A percentile compares a stretch with the other conserved stretches of the same genome.
phyloP scores from a whole-genome alignment of 2,329 filamentous ascomycete species.

The Clarireedia homoeocarpa region DNA sequence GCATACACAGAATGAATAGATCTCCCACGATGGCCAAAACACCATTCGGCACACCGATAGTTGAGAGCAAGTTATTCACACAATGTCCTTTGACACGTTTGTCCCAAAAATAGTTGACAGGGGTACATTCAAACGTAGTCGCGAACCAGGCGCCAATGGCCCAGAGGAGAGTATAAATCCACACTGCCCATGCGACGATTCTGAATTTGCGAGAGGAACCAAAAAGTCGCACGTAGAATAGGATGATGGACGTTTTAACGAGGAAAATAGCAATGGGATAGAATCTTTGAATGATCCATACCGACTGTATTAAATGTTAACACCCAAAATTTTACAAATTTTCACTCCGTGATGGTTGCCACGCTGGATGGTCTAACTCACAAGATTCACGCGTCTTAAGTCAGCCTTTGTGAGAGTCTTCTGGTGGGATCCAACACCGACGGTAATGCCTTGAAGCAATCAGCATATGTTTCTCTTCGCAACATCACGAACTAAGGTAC shows the following conservation, averaged over 20 bases:
- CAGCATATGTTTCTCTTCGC: not conserved
- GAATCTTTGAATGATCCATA: not conserved
- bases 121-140: not conserved
- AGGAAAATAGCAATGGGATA: not conserved
- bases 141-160: not conserved
- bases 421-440: not conserved
- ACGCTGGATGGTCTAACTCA: not conserved
- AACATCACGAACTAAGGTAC: not conserved
- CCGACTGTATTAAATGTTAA: not conserved
- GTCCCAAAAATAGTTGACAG: not conserved
- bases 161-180: not conserved
- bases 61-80: not conserved
- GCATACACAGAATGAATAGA: not conserved
- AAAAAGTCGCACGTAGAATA: not conserved
- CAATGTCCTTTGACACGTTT: not conserved
- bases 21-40: not conserved
- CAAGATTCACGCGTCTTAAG: not conserved
- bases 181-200: not conserved
- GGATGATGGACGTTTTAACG: not conserved
- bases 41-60: not conserved
- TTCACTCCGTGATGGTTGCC: not conserved
- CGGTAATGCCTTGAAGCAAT: not conserved
- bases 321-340: not conserved
- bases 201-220: not conserved
- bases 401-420: not conserved